Base-by-base conservation (phyloP, 2,329 filamentous ascomycete species). In the Botryosphaeria dothidea region DNA sequence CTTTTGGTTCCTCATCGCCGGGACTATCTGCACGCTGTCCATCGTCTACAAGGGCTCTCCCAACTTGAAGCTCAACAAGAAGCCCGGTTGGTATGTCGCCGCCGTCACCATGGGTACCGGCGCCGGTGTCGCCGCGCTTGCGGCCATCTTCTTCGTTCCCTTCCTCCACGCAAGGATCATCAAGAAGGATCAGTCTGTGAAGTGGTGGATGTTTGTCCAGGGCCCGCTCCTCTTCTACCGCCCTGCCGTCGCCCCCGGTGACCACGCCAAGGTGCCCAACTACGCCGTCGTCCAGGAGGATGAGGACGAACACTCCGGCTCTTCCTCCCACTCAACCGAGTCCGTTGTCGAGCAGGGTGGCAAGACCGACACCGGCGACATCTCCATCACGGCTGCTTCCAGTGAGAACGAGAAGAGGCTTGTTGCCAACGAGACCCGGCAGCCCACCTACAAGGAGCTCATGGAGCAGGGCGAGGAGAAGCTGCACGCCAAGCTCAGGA, bases 41-140 rank as follows among this genome's bases (percentile, higher is more conserved):
- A 88, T 93, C 71, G 90, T 93, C 70, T 92, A 92, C 85, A 92
- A 93, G 83, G 90, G 90, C 34, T 92, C 90, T 9, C 90, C 90
- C 25, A 88, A 82, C 66, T 84, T 91, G 31, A 83, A 84, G 23
- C 80, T 92, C 29, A 82, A 80, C 80, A 86, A 89, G 78, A 90
- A 89, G 82, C 88, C 90, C 1, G 76, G 77, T 8, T 88, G 85
- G 84, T 92, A 86, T 72, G 86, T 92, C 67, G 88, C 83, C 11
- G 79, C 84, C 15, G 89, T 92, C 67, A 88, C 87, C 19, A 72
- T 92, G 66, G 89, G 90, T 45, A 83, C 82, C 38, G 90, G 89
- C 67, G 80, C 77, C 52, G 89, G 86, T 65, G 78, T 92, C 36
- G 81, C 78, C 56, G 5, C 88, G 36, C 76, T 92, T 5, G 79